Percentiles rank a stretch among this genome's conserved stretches.
Evolutionary conservation across 164 flowering plant genomes (phyloP).

Genomic region (Akebia trifoliata): DNA sequence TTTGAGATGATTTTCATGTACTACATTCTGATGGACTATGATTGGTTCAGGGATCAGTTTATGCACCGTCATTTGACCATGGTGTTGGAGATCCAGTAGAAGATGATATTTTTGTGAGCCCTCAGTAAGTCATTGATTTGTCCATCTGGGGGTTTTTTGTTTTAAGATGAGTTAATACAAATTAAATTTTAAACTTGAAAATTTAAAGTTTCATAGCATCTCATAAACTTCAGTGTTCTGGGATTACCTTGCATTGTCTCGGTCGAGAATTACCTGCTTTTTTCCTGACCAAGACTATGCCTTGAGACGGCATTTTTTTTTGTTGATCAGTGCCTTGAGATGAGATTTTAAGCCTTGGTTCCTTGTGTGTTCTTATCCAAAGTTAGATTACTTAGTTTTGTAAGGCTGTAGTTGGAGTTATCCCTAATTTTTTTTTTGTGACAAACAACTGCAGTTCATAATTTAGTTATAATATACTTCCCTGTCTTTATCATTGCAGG

Average conservation of each 20-base stretch:
- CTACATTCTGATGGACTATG: conserved; percentile 1
- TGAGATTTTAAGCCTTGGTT: too few relatives aligned
- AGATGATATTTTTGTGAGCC: conserved; percentile 78
- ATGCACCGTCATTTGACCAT: conserved; percentile 89
- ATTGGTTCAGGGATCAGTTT: conserved; percentile 66
- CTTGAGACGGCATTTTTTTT: too few relatives aligned
- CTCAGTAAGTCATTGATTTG: conserved; percentile 52
- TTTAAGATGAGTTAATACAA: too few relatives aligned
- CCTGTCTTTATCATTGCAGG: conserved; percentile 38
- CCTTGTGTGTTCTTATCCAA: too few relatives aligned
- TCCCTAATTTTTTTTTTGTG: neutral
- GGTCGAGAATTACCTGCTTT: too few relatives aligned
- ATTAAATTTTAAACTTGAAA: too few relatives aligned
- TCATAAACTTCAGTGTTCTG: too few relatives aligned
- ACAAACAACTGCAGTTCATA: neutral
- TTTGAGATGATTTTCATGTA: neutral
- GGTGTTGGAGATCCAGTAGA: conserved; percentile 93
- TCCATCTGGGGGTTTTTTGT: neutral
- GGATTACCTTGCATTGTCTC: too few relatives aligned
- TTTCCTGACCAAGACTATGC: too few relatives aligned
- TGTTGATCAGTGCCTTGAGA: too few relatives aligned
- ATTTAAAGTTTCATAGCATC: too few relatives aligned
- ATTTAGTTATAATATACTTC: neutral
- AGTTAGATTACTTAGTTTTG: too few relatives aligned
- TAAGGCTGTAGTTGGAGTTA: neutral